phyloP scores from a whole-genome alignment of 2,329 filamentous ascomycete species.

The Epichloe festucae region DNA sequence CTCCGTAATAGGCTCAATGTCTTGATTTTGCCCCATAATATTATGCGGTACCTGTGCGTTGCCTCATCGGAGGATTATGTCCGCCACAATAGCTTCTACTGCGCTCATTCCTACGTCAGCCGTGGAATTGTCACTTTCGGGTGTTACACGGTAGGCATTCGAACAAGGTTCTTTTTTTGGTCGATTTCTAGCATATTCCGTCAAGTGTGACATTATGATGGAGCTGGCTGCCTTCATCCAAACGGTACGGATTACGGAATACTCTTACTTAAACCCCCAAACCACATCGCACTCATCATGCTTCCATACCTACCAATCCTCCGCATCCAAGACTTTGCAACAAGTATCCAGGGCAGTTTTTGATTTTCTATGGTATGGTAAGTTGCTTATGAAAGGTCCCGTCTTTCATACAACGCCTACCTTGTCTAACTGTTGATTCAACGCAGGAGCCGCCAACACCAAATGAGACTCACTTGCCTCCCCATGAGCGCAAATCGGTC shows the following conservation, averaged over 20 bases:
- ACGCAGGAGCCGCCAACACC: not conserved
- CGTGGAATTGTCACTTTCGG: not conserved
- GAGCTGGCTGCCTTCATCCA: not conserved
- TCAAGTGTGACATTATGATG: not conserved
- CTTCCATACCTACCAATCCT: not conserved
- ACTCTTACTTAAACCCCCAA: no score
- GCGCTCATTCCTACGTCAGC: slow-evolving; percentile 3
- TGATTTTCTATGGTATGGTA: not conserved
- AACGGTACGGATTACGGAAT: not conserved
- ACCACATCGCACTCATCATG: not conserved
- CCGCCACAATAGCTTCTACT: not conserved
- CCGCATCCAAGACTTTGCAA: not conserved
- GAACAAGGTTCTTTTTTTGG: not conserved
- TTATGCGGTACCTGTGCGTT: not conserved
- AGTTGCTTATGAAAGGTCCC: not conserved
- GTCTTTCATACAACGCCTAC: not conserved
- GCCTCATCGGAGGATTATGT: not conserved
- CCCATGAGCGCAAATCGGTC: slow-evolving; percentile 2
- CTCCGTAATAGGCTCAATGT: no score
- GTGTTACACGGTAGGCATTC: not conserved
- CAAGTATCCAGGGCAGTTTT: not conserved
- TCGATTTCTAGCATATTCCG: not conserved
- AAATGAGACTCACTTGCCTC: slow-evolving; percentile 3
- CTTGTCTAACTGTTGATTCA: not conserved
- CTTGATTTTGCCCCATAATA: not conserved